Percentiles rank a stretch among this genome's conserved stretches.
Conservation (phyloP, 2,329 filamentous ascomycete species). For the Exophiala viscosa region DNA sequence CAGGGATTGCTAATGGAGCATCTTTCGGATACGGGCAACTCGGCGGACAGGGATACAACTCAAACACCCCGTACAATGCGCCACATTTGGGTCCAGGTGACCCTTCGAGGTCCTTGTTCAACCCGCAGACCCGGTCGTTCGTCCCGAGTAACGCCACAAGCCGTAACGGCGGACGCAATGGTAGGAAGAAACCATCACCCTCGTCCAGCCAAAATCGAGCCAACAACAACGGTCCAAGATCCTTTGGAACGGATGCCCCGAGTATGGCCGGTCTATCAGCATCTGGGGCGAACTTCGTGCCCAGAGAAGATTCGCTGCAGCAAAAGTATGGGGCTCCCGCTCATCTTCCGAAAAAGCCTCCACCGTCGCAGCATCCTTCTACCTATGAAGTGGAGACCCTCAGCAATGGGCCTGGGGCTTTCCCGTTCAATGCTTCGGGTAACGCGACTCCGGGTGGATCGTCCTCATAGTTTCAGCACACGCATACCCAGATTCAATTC, state of each 20-base stretch:
- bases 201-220: slow-evolving; percentile 30
- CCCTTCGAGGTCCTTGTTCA: slow-evolving; percentile 81
- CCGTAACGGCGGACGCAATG: slow-evolving; percentile 35
- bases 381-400: slow-evolving; percentile 39
- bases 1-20: slow-evolving; percentile 32
- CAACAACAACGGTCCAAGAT: slow-evolving; percentile 28
- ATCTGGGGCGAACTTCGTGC: slow-evolving; percentile 5
- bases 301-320: slow-evolving; percentile 27
- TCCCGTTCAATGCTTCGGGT: not conserved
- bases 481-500: not conserved
- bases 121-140: slow-evolving; percentile 90
- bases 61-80: slow-evolving; percentile 29
- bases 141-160: slow-evolving; percentile 58
- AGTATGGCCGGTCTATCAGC: not conserved
- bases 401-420: not conserved
- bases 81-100: slow-evolving; percentile 83
- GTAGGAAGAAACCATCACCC: slow-evolving; percentile 26
- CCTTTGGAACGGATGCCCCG: slow-evolving; percentile 9
- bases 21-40: slow-evolving; percentile 79
- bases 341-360: slow-evolving; percentile 49
- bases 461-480: not conserved
- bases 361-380: slow-evolving; percentile 41
- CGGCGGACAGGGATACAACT: slow-evolving; percentile 66
- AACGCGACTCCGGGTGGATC: not conserved
- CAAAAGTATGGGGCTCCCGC: slow-evolving; percentile 50